These are phyloP conservation scores for Suhomyces kunorum DNA, from an alignment of 1,139 yeast genomes.

Conservation along the genomic window DNA sequence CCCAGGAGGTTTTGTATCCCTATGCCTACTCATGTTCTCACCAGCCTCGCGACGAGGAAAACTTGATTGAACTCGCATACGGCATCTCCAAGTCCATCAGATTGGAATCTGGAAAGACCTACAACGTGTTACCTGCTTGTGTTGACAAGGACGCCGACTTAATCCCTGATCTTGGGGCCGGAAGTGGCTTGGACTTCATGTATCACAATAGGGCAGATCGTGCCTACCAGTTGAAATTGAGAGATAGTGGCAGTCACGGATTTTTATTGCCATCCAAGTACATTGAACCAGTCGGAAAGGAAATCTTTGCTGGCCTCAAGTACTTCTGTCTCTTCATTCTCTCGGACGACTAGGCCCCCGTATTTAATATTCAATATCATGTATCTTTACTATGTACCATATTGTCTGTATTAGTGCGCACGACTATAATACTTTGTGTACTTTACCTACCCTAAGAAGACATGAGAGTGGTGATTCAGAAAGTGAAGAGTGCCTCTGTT, in stretches of 20 bases:
- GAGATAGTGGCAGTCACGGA: slow-evolving; percentile 85
- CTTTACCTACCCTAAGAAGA: no score
- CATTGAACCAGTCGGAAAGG: slow-evolving; percentile 76
- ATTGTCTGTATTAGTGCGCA: no score
- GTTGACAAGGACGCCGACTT: slow-evolving; percentile 71
- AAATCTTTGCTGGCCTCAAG: slow-evolving; percentile 65
- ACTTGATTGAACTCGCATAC: slow-evolving; percentile 75
- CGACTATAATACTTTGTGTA: no score
- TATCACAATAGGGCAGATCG: slow-evolving; percentile 78
- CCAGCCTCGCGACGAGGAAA: slow-evolving; percentile 77
- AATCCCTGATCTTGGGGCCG: slow-evolving; percentile 74
- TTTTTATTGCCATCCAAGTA: slow-evolving; percentile 72
- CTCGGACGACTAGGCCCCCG: slow-evolving; percentile 34
- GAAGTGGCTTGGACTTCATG: slow-evolving; percentile 82
- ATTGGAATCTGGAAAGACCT: slow-evolving; percentile 58
- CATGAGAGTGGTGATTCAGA: slow-evolving; percentile 88
- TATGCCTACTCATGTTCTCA: slow-evolving; percentile 77
- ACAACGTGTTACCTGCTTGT: slow-evolving; percentile 76
- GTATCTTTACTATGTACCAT: no score
- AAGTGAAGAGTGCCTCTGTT: slow-evolving; percentile 85
- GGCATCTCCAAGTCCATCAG: slow-evolving; percentile 77
- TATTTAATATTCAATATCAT: no score
- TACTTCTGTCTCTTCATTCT: slow-evolving; percentile 71
- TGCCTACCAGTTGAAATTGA: slow-evolving; percentile 80
- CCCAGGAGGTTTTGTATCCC: slow-evolving; percentile 81